phyloP scores from a whole-genome alignment of 1,139 yeast genomes.

The Geotrichum reessii region DNA sequence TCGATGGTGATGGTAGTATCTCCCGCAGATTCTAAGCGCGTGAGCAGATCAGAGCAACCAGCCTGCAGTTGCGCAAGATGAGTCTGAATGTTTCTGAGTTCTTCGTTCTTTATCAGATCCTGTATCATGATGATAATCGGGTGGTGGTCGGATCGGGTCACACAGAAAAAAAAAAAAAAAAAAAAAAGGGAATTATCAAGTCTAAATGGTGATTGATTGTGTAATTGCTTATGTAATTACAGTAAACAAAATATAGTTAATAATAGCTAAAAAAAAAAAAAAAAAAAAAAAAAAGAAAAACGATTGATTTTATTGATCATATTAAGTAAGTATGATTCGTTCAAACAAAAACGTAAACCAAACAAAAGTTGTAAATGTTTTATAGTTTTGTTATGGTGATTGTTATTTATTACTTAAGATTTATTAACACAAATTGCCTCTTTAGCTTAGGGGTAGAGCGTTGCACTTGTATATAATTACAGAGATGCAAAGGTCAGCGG shows the following conservation, averaged over 20 bases:
- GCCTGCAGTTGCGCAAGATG: conserved; percentile 13
- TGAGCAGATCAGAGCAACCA: conserved; percentile 9
- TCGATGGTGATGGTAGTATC: no score
- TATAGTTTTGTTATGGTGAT: no score
- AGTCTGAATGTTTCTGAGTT: neutral
- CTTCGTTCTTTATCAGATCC: conserved; percentile 2
- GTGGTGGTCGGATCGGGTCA: neutral
- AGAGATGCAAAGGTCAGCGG: conserved; percentile 9
- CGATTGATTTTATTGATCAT: no score
- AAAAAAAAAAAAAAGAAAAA: no score
- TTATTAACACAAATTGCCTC: neutral
- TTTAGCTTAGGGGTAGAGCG: conserved; percentile 6
- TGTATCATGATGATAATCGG: conserved; percentile 4
- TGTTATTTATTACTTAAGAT: no score
- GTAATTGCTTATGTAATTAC: no score
- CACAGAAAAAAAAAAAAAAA: neutral
- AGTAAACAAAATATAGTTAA: no score
- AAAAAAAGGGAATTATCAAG: neutral
- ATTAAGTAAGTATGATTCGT: no score
- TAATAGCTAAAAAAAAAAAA: no score
- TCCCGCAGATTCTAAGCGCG: neutral
- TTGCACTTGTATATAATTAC: neutral
- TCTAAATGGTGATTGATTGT: no score
- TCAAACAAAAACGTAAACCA: no score
- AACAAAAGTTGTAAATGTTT: no score